Base-by-base conservation (phyloP, 805 yeast species). In the Schwanniomyces yamadae region DNA sequence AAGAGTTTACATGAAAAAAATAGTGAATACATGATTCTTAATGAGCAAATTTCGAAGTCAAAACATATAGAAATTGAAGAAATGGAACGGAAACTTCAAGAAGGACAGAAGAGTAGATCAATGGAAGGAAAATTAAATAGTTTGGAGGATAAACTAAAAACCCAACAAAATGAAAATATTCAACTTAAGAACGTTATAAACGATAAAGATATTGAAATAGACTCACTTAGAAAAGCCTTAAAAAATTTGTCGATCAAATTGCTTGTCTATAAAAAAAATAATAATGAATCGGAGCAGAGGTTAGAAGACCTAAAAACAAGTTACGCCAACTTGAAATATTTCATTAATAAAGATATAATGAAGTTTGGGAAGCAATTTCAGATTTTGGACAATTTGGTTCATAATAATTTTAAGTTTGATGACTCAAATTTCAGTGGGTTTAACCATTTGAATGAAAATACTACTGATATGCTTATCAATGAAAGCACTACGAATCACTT, bases 401-500 rank as follows among this genome's bases (percentile, higher is more conserved):
- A 21, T 21, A 21, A 21, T 10, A 21, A 21, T 21, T 21, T 21
- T 10, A 10, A 21, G 10, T 8, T 21, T 21, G 10, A 21, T 7
- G 23, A 21, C 10, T 8, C 23, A 8, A 7, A 7, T 21, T 9
- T 24, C 12, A 13, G 12, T 9, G n/a, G n/a, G n/a, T n/a, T n/a
- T n/a, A n/a, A n/a, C n/a, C n/a, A n/a, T n/a, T n/a, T n/a, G n/a
- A n/a, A 31, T 10, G 33, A 22, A 14, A 19, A 14, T 14, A 23
- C 25, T 14, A 31, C 27, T 5, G 20, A 22, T 14, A 16, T 31
- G 15, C 22, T 22, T 6, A 31, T 31, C 5, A 31, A 28, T 28
- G 31, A 18, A 6, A 19, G 34, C 5, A 31, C 28, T 11, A 31
- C 34, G 2, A 17, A 23, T 17, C 32, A 29, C 10, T 16, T 27